Evolutionary conservation across 306 rosid species (phyloP).

Genomic region (Trichosanthes cucumerina): DNA sequence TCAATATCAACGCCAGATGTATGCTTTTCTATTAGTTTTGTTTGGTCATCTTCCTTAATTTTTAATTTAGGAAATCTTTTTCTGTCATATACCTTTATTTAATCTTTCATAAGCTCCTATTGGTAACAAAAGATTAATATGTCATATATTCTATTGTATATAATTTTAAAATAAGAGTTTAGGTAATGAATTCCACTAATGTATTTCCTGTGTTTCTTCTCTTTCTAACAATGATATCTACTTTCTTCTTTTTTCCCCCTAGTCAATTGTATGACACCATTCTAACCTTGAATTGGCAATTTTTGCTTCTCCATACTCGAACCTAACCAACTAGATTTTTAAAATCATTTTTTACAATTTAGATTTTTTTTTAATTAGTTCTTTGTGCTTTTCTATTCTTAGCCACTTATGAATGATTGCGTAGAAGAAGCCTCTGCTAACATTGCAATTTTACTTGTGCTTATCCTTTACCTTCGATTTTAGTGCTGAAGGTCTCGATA

Average conservation of each 20-base stretch:
- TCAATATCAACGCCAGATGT: conserved; percentile 80
- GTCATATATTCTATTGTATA: neutral
- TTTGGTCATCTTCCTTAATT: neutral
- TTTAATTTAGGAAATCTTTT: neutral
- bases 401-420: no score
- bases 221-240: neutral
- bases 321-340: neutral
- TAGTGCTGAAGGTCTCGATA: conserved; percentile 87
- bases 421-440: neutral
- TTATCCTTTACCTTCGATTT: neutral
- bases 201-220: neutral
- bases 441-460: neutral
- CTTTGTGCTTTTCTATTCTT: neutral
- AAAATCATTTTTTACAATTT: neutral
- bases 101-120: neutral
- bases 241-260: no score
- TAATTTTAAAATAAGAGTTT: neutral
- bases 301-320: neutral
- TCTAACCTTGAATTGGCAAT: neutral
- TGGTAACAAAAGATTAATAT: neutral
- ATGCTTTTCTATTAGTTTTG: conserved; percentile 21
- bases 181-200: neutral
- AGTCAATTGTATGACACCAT: neutral
- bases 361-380: neutral
- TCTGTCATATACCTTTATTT: neutral